Conservation (phyloP, 2,329 filamentous ascomycete genomes). For the Tolypocladium capitatum region DNA sequence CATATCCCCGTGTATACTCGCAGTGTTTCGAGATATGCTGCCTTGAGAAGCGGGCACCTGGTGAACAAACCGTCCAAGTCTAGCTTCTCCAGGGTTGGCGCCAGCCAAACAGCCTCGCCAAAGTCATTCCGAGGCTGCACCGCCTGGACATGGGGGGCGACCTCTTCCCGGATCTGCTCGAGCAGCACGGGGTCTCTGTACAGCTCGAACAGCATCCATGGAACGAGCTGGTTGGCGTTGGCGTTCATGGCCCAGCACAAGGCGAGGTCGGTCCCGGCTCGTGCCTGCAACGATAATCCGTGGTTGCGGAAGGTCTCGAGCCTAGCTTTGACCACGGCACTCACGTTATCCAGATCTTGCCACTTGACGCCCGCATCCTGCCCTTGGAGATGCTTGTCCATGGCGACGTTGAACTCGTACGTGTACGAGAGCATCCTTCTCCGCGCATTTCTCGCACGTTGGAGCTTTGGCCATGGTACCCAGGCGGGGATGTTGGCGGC, state of each 20-base stretch:
- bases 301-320: conserved; percentile 16
- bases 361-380: conserved; percentile 19
- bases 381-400: conserved; percentile 20
- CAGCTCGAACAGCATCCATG: conserved; percentile 29
- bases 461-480: conserved; percentile 18
- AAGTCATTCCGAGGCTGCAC: conserved; percentile 23
- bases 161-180: conserved; percentile 23
- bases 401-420: conserved; percentile 20
- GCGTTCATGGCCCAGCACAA: conserved; percentile 25
- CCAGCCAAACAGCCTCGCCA: conserved; percentile 20
- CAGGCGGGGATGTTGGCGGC: conserved; percentile 18
- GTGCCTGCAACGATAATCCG: conserved; percentile 15
- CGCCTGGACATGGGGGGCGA: conserved; percentile 18
- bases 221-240: conserved; percentile 22
- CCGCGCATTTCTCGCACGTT: conserved; percentile 17
- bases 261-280: conserved; percentile 21
- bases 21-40: conserved; percentile 26
- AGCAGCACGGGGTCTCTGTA: conserved; percentile 24
- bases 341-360: conserved; percentile 24
- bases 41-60: conserved; percentile 24
- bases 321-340: conserved; percentile 17
- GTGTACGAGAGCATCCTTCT: conserved; percentile 14
- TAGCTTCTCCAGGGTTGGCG: conserved; percentile 18
- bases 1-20: conserved; percentile 23
- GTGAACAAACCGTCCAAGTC: conserved; percentile 22